Conservation (phyloP, 257 asterid genomes). For the Forsythia viridissima region DNA sequence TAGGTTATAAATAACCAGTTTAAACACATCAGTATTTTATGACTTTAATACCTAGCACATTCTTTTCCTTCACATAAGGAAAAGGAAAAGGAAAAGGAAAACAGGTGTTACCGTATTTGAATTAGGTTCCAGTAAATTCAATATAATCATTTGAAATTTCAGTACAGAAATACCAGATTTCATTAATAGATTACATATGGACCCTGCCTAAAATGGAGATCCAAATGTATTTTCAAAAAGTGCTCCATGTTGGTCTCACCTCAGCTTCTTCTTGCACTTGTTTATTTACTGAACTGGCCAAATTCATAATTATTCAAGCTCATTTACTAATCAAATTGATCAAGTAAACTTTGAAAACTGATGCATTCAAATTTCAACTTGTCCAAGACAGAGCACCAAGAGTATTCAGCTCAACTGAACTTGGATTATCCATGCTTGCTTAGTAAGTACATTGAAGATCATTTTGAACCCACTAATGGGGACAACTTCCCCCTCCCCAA, state of each 20-base stretch:
- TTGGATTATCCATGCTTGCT: neutral
- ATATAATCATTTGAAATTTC: neutral
- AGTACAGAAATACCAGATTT: neutral
- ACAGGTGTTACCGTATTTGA: neutral
- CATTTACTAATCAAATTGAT: neutral
- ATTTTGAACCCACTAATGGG: neutral
- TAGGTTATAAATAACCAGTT: neutral
- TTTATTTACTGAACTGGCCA: neutral
- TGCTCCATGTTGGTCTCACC: neutral
- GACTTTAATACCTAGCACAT: neutral
- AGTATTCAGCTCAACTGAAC: neutral
- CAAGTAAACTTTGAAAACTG: neutral
- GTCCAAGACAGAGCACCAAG: neutral
- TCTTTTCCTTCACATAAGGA: neutral
- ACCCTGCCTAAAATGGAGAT: neutral
- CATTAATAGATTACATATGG: neutral
- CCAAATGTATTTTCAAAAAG: neutral
- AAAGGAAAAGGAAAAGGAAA: neutral
- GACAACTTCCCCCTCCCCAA: neutral
- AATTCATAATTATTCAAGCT: neutral
- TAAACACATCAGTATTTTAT: neutral
- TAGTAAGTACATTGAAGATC: neutral
- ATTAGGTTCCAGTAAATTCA: neutral
- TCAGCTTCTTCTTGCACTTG: neutral
- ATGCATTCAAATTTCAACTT: neutral